Evolutionary conservation across 1,284 basidiomycete species (phyloP).

Genomic region (Melampsora americana): DNA sequence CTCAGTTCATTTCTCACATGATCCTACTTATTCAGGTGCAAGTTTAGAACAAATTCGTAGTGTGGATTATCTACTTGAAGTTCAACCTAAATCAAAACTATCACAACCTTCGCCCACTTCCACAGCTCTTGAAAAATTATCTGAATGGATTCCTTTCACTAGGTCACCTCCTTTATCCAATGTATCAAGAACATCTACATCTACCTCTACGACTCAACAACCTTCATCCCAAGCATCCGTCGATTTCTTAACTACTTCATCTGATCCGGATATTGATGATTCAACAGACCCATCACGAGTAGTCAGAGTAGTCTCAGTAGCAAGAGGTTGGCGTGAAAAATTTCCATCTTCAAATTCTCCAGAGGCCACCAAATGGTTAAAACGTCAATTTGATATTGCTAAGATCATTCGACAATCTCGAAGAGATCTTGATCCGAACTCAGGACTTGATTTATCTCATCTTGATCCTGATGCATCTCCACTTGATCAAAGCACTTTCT

Average conservation of each 20-base stretch:
- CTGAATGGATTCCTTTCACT: constrained; percentile 28
- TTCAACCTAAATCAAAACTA: constrained; percentile 4
- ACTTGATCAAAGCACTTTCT: neutral
- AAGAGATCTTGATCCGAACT: neutral
- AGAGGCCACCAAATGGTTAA: constrained; percentile 25
- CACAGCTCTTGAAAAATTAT: constrained; percentile 26
- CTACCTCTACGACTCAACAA: neutral
- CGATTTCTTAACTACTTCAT: neutral
- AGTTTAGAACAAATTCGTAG: constrained; percentile 19
- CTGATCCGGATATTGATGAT: constrained; percentile 8
- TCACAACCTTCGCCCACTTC: neutral
- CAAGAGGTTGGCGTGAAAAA: constrained; percentile 37
- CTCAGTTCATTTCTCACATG: constrained; percentile 46
- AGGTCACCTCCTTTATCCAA: neutral
- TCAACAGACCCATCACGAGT: constrained; percentile 1
- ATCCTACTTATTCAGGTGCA: constrained; percentile 46
- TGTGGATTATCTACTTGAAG: constrained; percentile 39
- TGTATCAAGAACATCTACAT: neutral
- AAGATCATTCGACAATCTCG: constrained; percentile 15
- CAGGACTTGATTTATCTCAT: neutral
- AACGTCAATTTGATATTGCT: constrained; percentile 38
- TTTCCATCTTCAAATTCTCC: constrained; percentile 26
- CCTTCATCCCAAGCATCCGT: neutral
- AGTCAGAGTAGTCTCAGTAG: constrained; percentile 22
- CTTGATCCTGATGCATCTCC: neutral